A percentile compares a stretch with the other conserved stretches of the same genome.
Conservation (phyloP, 2,329 filamentous ascomycete genomes). For the Aspergillus candidus region DNA sequence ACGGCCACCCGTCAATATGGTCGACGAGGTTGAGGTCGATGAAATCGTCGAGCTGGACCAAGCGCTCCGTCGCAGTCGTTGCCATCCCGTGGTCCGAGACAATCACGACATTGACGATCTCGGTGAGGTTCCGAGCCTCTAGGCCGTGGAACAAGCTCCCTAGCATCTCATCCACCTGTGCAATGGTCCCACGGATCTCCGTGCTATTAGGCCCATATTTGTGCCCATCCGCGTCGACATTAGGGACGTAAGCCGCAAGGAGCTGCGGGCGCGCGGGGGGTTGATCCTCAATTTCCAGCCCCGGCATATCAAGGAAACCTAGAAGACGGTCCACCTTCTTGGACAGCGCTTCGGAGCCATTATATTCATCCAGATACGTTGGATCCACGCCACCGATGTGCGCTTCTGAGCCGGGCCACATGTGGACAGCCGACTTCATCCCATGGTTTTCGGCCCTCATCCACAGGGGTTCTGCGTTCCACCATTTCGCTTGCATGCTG, state of each 20-base stretch:
- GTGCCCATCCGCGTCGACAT: constrained; percentile 84
- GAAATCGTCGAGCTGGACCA: constrained; percentile 86
- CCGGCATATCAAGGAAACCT: constrained; percentile 77
- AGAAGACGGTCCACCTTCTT: constrained; percentile 75
- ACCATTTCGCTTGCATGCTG: constrained; percentile 85
- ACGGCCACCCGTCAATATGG: constrained; percentile 88
- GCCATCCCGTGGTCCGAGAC: constrained; percentile 99
- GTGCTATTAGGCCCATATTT: constrained; percentile 90
- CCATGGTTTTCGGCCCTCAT: constrained; percentile 80
- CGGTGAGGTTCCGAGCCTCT: constrained; percentile 72
- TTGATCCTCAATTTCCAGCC: constrained; percentile 53
- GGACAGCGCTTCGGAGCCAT: constrained; percentile 65
- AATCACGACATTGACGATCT: constrained; percentile 89
- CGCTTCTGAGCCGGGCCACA: constrained; percentile 97
- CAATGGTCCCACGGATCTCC: constrained; percentile 73
- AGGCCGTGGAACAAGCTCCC: constrained; percentile 69
- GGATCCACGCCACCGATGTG: constrained; percentile 70
- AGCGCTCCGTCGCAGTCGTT: constrained; percentile 70
- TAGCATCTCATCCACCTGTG: constrained; percentile 75
- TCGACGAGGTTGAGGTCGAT: constrained; percentile 71
- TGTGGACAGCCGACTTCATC: constrained; percentile 77
- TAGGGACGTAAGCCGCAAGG: constrained; percentile 89
- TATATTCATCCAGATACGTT: constrained; percentile 76
- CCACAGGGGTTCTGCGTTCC: constrained; percentile 92
- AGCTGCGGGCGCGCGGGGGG: constrained; percentile 69